Evolutionary conservation across 192 early-diverging fungal species (phyloP).

Genomic region (Coemansia interrupta): DNA sequence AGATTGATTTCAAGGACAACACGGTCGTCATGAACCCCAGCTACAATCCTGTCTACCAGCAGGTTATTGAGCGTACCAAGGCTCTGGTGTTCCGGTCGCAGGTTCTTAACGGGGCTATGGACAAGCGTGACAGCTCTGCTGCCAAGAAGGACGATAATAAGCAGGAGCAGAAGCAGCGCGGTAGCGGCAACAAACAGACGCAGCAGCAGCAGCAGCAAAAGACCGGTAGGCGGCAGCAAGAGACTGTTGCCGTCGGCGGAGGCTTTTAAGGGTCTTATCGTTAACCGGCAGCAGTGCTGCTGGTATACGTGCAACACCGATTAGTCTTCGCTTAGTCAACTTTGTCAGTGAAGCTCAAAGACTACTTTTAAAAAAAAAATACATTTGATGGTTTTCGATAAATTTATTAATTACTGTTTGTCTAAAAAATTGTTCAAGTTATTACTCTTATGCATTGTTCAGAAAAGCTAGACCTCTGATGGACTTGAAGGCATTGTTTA

Average conservation of each 20-base stretch:
- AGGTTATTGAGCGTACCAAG: slow-evolving; percentile 93
- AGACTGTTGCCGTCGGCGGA: slow-evolving; percentile 23
- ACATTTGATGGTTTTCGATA: no score
- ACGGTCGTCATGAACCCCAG: slow-evolving; percentile 91
- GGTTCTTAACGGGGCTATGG: slow-evolving; percentile 80
- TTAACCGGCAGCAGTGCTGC: not conserved
- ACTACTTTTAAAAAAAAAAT: not conserved
- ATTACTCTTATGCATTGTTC: no score
- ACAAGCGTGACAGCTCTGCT: slow-evolving; percentile 64
- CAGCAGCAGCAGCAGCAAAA: slow-evolving; percentile 29
- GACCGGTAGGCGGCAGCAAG: slow-evolving; percentile 21
- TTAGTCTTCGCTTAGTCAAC: not conserved
- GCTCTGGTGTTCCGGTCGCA: slow-evolving; percentile 87
- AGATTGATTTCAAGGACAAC: slow-evolving; percentile 93
- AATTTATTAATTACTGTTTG: no score
- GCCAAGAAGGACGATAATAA: slow-evolving; percentile 41
- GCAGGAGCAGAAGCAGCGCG: slow-evolving; percentile 21
- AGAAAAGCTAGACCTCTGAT: no score
- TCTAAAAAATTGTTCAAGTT: no score
- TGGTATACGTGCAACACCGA: not conserved
- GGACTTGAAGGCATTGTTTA: no score
- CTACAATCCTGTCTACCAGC: slow-evolving; percentile 84
- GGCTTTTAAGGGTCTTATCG: slow-evolving; percentile 13
- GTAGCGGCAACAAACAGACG: slow-evolving; percentile 16
- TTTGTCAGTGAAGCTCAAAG: no score